Base-by-base conservation (phyloP, 2,329 filamentous ascomycete genomes). In the Xylaria sp. region DNA sequence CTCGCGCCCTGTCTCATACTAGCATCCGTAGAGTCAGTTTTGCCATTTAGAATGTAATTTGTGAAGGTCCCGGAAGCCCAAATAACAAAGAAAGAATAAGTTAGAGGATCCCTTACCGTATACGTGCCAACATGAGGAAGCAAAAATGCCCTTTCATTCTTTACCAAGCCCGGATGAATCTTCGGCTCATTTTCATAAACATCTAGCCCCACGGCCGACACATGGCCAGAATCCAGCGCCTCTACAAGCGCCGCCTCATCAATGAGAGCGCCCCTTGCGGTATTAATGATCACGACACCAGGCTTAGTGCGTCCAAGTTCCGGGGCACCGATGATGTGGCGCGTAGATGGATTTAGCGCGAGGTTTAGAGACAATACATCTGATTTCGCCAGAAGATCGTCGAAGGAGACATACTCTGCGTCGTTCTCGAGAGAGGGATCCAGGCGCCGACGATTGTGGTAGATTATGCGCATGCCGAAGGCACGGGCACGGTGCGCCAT, bases 101-200 rank as follows among this genome's bases (percentile, higher is more conserved):
- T 15, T n/a, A 7, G 53, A 13, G 9, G 13, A 38, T 36, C 17
- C 7, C 53, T 38, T 56, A 56, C 53, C 33, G 88, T 91, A 79
- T 84, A 88, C 0, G 89, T 92, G 0, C 90, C 90, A 80, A 92
- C 86, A 74, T 92, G 90, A 42, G 90, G 90, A 51, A 92, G 79
- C 20, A 92, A 80, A 64, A 91, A 81, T 0, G 89, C 88, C 70
- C 87, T 83, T 4, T 85, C 85, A 72, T 90, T 91, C 60, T 79
- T 79, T 1, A 91, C 64, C 17, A 92, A 79, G 0, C 86, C 86
- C 1, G 87, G 86, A 71, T 92, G 87, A 5, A 92, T 81, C 69
- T 84, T 81, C 0, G 90, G 90, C 77, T 89, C 87, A 59, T 79
- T 72, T 74, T 89, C 86, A 63, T 84, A 89, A 10, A 89, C 87